Base-by-base conservation (phyloP, 2,329 filamentous ascomycete species). In the Sporothrix inflata region DNA sequence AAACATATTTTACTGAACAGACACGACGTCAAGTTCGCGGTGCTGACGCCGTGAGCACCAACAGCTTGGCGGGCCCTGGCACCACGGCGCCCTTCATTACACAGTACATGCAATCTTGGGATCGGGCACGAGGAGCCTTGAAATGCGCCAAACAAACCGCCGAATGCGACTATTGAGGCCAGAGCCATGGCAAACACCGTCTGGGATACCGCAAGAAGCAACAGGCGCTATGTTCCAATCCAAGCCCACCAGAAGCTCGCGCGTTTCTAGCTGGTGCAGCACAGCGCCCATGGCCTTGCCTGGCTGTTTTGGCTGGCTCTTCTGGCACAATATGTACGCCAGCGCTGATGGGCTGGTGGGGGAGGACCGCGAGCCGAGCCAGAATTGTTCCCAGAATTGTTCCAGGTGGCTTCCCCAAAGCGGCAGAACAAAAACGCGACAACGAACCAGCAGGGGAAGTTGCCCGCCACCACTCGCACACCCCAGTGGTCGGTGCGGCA, bases 281-380 rank as follows among this genome's bases (percentile, higher is more conserved):
- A 65, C 38, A 45, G 38, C 38, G n/a, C 19, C 60, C 14, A 16
- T 34, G 34, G 16, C 60, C 30, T 45, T 27, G 21, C n/a, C 57
- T 42, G 34, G 57, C 57, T 42, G n/a, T 63, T 47, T 42, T 30
- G 40, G 61, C 61, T 65, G 38, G 61, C 40, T 45, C 40, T 8
- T 14, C 57, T 40, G 34, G 57, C 55, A 61, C 55, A 61, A 61
- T n/a, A 40, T 61, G 55, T 7, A n/a, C 30, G 9, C 55, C 60
- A 65, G 38, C 38, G 21, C 38, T 45, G 60, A 14, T 71, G 49
- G 49, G 42, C 45, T 63, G 69, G 61, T 57, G 60, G 60, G 70
- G 60, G 38, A 65, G 38, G 70, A 71, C 70, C 70, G 70, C 70
- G 70, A 71, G 70, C 70, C 70, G 70, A 71, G 45, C 51, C 40